These are phyloP conservation scores for Haplographium delicatum DNA, from an alignment of 495 filamentous ascomycete species.

Conservation along the genomic window DNA sequence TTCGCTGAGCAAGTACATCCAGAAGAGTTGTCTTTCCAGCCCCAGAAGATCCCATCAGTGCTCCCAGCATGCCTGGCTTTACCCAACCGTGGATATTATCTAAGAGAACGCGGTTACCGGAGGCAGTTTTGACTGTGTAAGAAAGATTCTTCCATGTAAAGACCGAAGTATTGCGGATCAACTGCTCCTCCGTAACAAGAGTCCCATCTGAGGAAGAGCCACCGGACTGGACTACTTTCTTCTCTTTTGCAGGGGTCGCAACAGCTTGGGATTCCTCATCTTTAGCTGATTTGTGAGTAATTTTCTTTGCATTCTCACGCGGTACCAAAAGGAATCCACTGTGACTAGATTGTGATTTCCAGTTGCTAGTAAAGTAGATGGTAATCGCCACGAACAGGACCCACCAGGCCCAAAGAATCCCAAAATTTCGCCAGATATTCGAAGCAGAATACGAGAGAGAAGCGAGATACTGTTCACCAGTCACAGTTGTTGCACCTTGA, in stretches of 20 bases:
- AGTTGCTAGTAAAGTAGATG: constrained; percentile 45
- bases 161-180: constrained; percentile 46
- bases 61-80: constrained; percentile 76
- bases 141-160: constrained; percentile 58
- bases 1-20: constrained; percentile 37
- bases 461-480: constrained; percentile 66
- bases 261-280: constrained; percentile 28
- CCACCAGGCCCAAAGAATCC: constrained; percentile 66
- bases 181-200: constrained; percentile 29
- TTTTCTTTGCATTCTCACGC: constrained; percentile 31
- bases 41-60: constrained; percentile 64
- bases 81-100: constrained; percentile 70
- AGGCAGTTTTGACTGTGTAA: constrained; percentile 61
- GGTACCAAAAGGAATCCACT: constrained; percentile 31
- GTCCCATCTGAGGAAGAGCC: constrained; percentile 26
- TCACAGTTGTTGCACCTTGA: constrained; percentile 45
- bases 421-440: constrained; percentile 76
- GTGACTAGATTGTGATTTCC: constrained; percentile 11
- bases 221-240: constrained; percentile 32
- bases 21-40: constrained; percentile 57
- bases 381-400: constrained; percentile 49
- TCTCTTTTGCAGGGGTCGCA: constrained; percentile 4
- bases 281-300: constrained; percentile 13
- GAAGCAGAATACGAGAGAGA: constrained; percentile 52
- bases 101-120: constrained; percentile 59